phyloP scores from a whole-genome alignment of 805 yeast species.

The Maudiozyma bulderi region DNA sequence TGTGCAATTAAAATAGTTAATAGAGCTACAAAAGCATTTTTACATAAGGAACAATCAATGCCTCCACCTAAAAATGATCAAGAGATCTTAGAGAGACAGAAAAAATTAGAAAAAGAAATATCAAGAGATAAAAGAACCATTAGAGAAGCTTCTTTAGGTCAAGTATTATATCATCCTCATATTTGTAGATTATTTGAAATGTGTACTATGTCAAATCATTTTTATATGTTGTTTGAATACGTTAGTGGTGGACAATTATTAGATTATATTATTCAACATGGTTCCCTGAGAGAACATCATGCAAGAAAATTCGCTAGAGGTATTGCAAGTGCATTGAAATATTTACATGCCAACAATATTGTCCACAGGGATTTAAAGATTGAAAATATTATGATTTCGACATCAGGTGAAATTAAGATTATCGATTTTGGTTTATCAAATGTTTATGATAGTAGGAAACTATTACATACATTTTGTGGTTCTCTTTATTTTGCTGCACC shows the following conservation, averaged over 20 bases:
- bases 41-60: conserved; percentile 60
- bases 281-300: conserved; percentile 83
- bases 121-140: conserved; percentile 88
- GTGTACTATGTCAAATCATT: conserved; percentile 93
- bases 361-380: conserved; percentile 96
- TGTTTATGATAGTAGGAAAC: conserved; percentile 57
- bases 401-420: conserved; percentile 86
- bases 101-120: conserved; percentile 70
- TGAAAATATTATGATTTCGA: conserved; percentile 90
- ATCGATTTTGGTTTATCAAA: conserved; percentile 95
- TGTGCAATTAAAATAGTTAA: conserved; percentile 94
- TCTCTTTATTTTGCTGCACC: conserved; percentile 98
- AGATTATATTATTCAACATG: conserved; percentile 94
- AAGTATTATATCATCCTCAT: conserved; percentile 81
- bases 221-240: conserved; percentile 92
- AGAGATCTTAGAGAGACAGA: conserved; percentile 46
- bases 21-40: conserved; percentile 75
- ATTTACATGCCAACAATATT: conserved; percentile 86
- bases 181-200: conserved; percentile 88
- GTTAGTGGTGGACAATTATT: conserved; percentile 96
- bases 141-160: conserved; percentile 90
- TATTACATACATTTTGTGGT: conserved; percentile 92
- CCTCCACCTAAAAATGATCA: conserved; percentile 53
- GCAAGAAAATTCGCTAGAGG: conserved; percentile 94
- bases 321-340: conserved; percentile 85